These are phyloP conservation scores for Paragyromitra xinjiangensis DNA, from an alignment of 495 filamentous ascomycete genomes.

Conservation along the genomic window DNA sequence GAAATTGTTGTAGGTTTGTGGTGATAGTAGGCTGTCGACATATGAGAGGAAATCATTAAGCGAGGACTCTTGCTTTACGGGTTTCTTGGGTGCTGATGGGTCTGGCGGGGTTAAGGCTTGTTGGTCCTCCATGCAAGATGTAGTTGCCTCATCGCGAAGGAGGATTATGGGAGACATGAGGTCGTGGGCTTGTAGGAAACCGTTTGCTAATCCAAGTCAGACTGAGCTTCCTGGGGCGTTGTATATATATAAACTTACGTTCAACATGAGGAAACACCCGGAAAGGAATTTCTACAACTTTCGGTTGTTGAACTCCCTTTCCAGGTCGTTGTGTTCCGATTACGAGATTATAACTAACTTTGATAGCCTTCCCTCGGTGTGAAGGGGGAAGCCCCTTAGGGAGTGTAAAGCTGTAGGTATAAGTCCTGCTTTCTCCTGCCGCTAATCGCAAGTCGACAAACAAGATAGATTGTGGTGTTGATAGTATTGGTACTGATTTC, in stretches of 20 bases:
- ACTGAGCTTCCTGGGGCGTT: not conserved
- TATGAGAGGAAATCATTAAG: constrained; percentile 76
- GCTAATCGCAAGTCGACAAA: constrained; percentile 90
- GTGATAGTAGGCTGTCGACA: constrained; percentile 77
- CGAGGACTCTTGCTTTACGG: constrained; percentile 57
- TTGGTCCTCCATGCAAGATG: constrained; percentile 63
- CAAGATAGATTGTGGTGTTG: constrained; percentile 94
- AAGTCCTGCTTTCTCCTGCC: constrained; percentile 89
- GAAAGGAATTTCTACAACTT: constrained; percentile 92
- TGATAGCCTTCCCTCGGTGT: constrained; percentile 91
- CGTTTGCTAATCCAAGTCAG: constrained; percentile 64
- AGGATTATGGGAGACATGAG: constrained; percentile 93
- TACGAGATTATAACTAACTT: constrained; percentile 87
- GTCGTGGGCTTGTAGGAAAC: constrained; percentile 80
- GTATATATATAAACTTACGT: constrained; percentile 54
- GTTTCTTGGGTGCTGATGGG: constrained; percentile 57
- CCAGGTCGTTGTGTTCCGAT: constrained; percentile 91
- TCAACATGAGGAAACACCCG: constrained; percentile 71
- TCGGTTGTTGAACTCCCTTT: constrained; percentile 79
- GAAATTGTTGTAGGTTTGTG: constrained; percentile 65
- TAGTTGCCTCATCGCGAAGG: constrained; percentile 82
- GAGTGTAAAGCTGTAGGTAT: constrained; percentile 82
- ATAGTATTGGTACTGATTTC: constrained; percentile 84
- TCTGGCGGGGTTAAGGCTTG: constrained; percentile 38
- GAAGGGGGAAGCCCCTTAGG: constrained; percentile 88